Evolutionary conservation across 805 yeast genomes (phyloP).

Genomic region (Cyberlindnera petersonii): DNA sequence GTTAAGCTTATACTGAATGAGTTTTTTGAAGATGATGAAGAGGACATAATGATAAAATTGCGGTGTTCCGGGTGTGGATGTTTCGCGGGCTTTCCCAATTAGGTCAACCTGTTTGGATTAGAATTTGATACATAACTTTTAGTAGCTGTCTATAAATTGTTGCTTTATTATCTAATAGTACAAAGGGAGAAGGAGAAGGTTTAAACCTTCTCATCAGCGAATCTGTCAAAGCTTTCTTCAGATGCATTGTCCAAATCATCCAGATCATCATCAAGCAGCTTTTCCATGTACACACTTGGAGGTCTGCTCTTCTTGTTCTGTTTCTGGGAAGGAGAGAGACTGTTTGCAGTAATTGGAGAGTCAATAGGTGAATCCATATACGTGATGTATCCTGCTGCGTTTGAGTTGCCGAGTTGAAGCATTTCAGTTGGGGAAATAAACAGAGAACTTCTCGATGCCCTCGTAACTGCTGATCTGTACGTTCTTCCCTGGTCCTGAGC

Average conservation of each 20-base stretch:
- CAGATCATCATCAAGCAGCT: constrained; percentile 34
- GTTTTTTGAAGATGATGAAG: too few relatives aligned
- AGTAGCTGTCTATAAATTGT: too few relatives aligned
- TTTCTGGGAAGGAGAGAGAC: constrained; percentile 3
- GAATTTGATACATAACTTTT: too few relatives aligned
- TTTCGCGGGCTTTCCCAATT: too few relatives aligned
- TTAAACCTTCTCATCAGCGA: constrained; percentile 21
- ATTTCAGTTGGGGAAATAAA: constrained; percentile 51
- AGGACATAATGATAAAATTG: too few relatives aligned
- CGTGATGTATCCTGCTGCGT: constrained; percentile 8
- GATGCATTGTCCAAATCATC: constrained; percentile 9
- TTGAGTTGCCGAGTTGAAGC: constrained; percentile 22
- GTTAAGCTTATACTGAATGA: too few relatives aligned
- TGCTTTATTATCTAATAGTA: too few relatives aligned
- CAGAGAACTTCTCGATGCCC: constrained; percentile 40
- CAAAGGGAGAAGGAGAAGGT: too few relatives aligned
- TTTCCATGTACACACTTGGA: constrained; percentile 47
- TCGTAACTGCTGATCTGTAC: constrained; percentile 24
- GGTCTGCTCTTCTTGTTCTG: constrained; percentile 34
- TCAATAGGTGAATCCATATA: constrained; percentile 8
- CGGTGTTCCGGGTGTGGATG: too few relatives aligned
- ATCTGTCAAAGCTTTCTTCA: not conserved
- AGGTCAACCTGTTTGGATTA: too few relatives aligned
- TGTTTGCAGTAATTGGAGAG: constrained; percentile 19
- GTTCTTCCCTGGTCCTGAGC: constrained; percentile 23